phyloP scores from a whole-genome alignment of 345 rosid species.

The Eucalyptus microcorys region DNA sequence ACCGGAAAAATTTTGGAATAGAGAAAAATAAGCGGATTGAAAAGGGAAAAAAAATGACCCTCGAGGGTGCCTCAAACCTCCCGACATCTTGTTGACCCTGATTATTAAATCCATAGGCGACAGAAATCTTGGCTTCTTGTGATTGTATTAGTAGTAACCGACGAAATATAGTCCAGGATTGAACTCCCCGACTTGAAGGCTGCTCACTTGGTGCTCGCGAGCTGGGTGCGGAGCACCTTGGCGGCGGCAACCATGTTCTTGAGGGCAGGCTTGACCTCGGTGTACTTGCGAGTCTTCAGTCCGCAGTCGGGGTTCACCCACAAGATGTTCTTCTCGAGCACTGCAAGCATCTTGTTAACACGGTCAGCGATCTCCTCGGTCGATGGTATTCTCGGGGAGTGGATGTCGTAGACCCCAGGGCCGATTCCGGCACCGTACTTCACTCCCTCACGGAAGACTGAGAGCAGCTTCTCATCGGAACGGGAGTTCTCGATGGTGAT shows the following conservation, averaged over 20 bases:
- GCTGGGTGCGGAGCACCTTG: constrained; percentile 83
- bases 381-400: constrained; percentile 95
- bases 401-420: constrained; percentile 95
- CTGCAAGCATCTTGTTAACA: constrained; percentile 92
- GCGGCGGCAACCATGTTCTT: constrained; percentile 86
- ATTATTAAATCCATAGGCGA: not conserved
- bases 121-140: not conserved
- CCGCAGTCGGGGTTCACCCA: constrained; percentile 99
- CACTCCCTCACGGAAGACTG: constrained; percentile 97
- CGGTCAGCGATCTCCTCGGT: constrained; percentile 90
- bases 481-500: constrained; percentile 99
- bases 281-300: constrained; percentile 84
- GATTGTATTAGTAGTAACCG: not conserved
- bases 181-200: not conserved
- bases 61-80: not conserved
- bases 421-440: constrained; percentile 97
- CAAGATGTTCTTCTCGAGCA: constrained; percentile 74
- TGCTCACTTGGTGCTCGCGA: constrained; percentile 71
- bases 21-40: not conserved
- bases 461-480: constrained; percentile 93
- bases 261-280: constrained; percentile 90
- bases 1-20: not conserved
- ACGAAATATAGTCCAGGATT: not conserved
- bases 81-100: not conserved
- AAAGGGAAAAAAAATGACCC: not conserved